Evolutionary conservation across 1,139 yeast genomes (phyloP).

Genomic region (Kodamaea alishanica): DNA sequence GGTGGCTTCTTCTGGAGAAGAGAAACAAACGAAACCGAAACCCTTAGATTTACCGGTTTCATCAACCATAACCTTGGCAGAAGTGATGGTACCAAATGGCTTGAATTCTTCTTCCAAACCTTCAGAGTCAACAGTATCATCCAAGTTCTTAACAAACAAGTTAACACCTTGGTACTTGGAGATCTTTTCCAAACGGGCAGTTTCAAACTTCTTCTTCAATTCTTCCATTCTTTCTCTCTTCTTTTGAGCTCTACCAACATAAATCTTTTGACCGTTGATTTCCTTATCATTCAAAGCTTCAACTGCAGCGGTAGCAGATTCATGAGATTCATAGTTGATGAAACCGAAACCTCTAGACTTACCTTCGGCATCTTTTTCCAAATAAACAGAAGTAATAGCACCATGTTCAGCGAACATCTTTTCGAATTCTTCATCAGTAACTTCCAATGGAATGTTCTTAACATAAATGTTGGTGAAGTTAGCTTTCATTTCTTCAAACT

Average conservation of each 20-base stretch:
- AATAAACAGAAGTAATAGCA: slow-evolving; percentile 75
- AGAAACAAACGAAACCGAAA: slow-evolving; percentile 97
- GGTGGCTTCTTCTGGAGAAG: slow-evolving; percentile 98
- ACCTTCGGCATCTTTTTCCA: slow-evolving; percentile 82
- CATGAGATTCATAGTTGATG: slow-evolving; percentile 85
- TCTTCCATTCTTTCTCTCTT: slow-evolving; percentile 97
- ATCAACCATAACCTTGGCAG: slow-evolving; percentile 95
- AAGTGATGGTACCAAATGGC: slow-evolving; percentile 91
- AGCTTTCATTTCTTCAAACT: slow-evolving; percentile 87
- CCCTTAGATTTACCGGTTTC: slow-evolving; percentile 96
- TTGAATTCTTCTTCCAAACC: slow-evolving; percentile 88
- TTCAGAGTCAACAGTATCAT: slow-evolving; percentile 89
- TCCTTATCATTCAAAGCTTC: slow-evolving; percentile 89
- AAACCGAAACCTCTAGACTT: slow-evolving; percentile 96
- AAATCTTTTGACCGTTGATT: slow-evolving; percentile 77
- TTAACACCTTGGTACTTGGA: slow-evolving; percentile 97
- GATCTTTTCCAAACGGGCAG: slow-evolving; percentile 86
- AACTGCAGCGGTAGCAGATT: slow-evolving; percentile 85
- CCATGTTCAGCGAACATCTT: slow-evolving; percentile 75
- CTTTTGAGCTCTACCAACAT: slow-evolving; percentile 99
- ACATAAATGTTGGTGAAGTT: slow-evolving; percentile 94
- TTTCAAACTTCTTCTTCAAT: slow-evolving; percentile 92
- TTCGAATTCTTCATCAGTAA: slow-evolving; percentile 68
- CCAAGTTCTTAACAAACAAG: slow-evolving; percentile 94
- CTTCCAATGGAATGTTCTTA: slow-evolving; percentile 79